These are phyloP conservation scores for Podochytrium sp. DNA, from an alignment of 192 early-diverging fungal species.

Conservation along the genomic window DNA sequence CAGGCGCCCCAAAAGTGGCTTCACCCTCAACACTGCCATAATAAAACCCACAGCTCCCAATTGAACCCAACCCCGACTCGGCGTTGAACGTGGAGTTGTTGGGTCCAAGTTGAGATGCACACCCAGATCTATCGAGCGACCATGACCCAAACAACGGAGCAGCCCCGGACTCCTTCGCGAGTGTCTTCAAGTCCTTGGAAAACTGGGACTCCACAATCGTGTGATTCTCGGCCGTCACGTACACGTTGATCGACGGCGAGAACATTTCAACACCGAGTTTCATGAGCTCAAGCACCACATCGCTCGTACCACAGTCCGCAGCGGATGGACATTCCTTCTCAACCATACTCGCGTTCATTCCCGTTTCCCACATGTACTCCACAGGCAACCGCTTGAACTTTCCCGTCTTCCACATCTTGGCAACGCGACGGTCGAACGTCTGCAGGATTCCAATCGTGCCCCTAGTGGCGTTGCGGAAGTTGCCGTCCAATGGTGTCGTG, in stretches of 20 bases:
- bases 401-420: neutral
- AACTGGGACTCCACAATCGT: neutral
- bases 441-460: conserved; percentile 19
- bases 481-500: conserved; percentile 6
- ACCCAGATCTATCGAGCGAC: conserved; percentile 24
- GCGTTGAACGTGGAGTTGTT: conserved; percentile 13
- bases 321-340: conserved; percentile 5
- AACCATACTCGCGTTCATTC: neutral
- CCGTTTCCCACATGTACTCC: neutral
- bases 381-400: conserved; percentile 1
- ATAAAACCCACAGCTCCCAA: conserved; percentile 24
- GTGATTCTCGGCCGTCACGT: conserved; percentile 7
- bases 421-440: conserved; percentile 21
- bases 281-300: conserved; percentile 8
- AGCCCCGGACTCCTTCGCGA: neutral
- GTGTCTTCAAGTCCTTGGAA: conserved; percentile 14
- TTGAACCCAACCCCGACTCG: conserved; percentile 8
- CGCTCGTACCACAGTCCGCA: conserved; percentile 11
- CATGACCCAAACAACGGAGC: conserved; percentile 22
- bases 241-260: conserved; percentile 8
- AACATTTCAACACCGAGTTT: conserved; percentile 2
- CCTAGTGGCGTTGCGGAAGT: neutral
- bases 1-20: conserved; percentile 15
- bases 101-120: conserved; percentile 3
- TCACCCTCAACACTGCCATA: conserved; percentile 26